phyloP scores from a whole-genome alignment of 805 yeast species.

The Candida ortonii region DNA sequence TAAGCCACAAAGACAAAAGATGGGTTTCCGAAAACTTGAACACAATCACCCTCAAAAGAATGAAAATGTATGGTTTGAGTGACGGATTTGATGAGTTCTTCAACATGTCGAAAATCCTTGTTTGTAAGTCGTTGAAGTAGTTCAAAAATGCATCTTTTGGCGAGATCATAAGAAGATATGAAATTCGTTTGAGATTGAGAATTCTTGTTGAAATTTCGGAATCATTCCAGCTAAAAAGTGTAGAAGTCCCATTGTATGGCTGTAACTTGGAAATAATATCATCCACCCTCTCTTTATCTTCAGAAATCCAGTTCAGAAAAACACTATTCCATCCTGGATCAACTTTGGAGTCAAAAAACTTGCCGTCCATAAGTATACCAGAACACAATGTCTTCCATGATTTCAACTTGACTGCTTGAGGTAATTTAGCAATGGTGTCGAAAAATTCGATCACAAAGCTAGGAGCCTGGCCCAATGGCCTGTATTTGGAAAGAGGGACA shows the following conservation, averaged over 20 bases:
- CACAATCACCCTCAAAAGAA: conserved; percentile 62
- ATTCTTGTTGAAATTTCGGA: conserved; percentile 28
- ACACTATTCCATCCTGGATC: conserved; percentile 52
- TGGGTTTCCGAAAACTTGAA: conserved; percentile 62
- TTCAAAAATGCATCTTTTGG: conserved; percentile 57
- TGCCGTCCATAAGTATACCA: conserved; percentile 63
- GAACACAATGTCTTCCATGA: conserved; percentile 62
- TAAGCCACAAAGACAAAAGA: conserved; percentile 66
- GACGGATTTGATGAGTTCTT: conserved; percentile 30
- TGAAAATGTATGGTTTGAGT: conserved; percentile 44
- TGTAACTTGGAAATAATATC: conserved; percentile 51
- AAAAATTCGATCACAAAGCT: conserved; percentile 45
- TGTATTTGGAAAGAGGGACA: conserved; percentile 50
- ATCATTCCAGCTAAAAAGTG: conserved; percentile 39
- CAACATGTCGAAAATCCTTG: conserved; percentile 31
- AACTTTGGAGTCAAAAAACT: conserved; percentile 45
- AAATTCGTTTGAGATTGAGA: conserved; percentile 54
- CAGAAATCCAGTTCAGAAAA: conserved; percentile 59
- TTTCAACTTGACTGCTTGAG: conserved; percentile 38
- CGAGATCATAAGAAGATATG: conserved; percentile 60
- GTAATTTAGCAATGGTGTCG: conserved; percentile 33
- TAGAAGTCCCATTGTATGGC: conserved; percentile 51
- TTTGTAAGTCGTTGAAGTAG: conserved; percentile 44
- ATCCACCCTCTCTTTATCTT: conserved; percentile 56
- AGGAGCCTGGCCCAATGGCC: conserved; percentile 37